Conservation (phyloP, 2,329 filamentous ascomycete genomes). For the Aspergillus pseudoviridinutans region DNA sequence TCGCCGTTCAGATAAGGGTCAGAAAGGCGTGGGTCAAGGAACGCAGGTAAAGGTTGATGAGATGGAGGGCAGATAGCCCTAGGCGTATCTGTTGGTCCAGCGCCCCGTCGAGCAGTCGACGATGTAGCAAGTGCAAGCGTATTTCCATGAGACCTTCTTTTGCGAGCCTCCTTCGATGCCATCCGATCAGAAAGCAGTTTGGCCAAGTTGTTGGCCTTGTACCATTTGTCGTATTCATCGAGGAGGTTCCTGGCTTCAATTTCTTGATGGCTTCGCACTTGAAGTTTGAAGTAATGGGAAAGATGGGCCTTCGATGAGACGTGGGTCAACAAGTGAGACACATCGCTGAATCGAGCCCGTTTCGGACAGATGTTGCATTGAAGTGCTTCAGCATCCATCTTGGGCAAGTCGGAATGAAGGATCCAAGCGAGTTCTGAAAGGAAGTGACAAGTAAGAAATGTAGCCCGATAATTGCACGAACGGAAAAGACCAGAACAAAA, state of each 20-base stretch:
- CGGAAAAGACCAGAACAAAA: constrained; percentile 18
- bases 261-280: constrained; percentile 67
- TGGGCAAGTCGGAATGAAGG: constrained; percentile 16
- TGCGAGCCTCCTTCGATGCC: constrained; percentile 69
- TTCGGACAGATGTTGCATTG: constrained; percentile 80
- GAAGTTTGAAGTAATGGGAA: constrained; percentile 75
- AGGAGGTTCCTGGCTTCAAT: constrained; percentile 60
- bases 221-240: constrained; percentile 74
- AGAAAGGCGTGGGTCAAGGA: constrained; percentile 28
- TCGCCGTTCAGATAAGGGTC: constrained; percentile 9
- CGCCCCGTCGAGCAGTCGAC: background rate
- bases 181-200: constrained; percentile 73
- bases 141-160: constrained; percentile 34
- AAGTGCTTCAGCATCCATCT: constrained; percentile 58
- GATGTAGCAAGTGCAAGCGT: constrained; percentile 1
- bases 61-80: background rate
- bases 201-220: constrained; percentile 65
- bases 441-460: constrained; percentile 26
- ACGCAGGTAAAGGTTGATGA: constrained; percentile 13
- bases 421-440: constrained; percentile 12
- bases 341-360: constrained; percentile 76
- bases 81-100: constrained; percentile 2
- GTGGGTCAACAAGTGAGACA: constrained; percentile 89
- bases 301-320: constrained; percentile 90
- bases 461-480: constrained; percentile 11